These are phyloP conservation scores for Nothophaeocryptopus gaeumannii DNA, from an alignment of 2,329 filamentous ascomycete genomes.

Conservation along the genomic window DNA sequence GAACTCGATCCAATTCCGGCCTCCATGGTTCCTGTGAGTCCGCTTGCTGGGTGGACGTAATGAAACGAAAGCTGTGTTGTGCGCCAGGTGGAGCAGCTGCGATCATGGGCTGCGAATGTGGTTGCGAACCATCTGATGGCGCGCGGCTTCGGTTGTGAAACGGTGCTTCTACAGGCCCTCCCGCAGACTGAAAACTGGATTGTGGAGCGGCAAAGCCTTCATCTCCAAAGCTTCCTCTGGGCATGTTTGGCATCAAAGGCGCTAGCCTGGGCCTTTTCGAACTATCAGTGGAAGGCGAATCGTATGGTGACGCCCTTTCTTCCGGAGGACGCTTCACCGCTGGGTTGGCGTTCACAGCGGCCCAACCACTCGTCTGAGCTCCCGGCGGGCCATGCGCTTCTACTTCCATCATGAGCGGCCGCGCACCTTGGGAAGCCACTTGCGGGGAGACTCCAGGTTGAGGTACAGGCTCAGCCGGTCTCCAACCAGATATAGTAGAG, in stretches of 20 bases:
- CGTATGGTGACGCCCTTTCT: slow-evolving; percentile 31
- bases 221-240: slow-evolving; percentile 33
- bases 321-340: slow-evolving; percentile 42
- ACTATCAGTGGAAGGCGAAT: slow-evolving; percentile 35
- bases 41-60: slow-evolving; percentile 31
- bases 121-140: slow-evolving; percentile 32
- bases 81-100: slow-evolving; percentile 18
- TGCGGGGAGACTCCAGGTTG: slow-evolving; percentile 18
- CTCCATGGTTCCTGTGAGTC: slow-evolving; percentile 34
- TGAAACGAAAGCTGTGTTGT: slow-evolving; percentile 32
- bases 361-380: slow-evolving; percentile 39
- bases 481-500: slow-evolving; percentile 29
- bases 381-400: slow-evolving; percentile 13
- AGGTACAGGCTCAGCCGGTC: slow-evolving; percentile 27
- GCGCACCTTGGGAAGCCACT: slow-evolving; percentile 17
- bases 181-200: slow-evolving; percentile 14
- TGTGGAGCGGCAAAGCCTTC: slow-evolving; percentile 22
- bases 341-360: slow-evolving; percentile 44
- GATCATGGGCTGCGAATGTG: slow-evolving; percentile 26
- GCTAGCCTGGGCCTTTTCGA: slow-evolving; percentile 47
- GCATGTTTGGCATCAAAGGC: slow-evolving; percentile 36
- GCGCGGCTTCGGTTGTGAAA: slow-evolving; percentile 31
- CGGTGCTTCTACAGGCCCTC: slow-evolving; percentile 13
- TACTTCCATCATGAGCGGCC: slow-evolving; percentile 23
- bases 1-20: slow-evolving; percentile 19